Percentiles rank a stretch among this genome's conserved stretches.
These are phyloP conservation scores for Zangia roseola DNA, from an alignment of 768 basidiomycete species.

Conservation along the genomic window DNA sequence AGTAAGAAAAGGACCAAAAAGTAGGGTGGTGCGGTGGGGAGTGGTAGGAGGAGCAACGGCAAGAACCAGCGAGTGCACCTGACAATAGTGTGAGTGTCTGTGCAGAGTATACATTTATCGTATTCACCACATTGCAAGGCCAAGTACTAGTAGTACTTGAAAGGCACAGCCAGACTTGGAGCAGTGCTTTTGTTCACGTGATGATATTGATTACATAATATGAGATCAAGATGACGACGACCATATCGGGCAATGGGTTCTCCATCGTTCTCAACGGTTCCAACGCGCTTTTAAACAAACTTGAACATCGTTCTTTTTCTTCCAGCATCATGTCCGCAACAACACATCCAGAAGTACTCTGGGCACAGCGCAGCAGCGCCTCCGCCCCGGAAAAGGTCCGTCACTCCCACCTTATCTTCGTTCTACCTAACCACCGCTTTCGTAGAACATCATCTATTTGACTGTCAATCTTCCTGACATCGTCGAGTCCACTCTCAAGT, in stretches of 20 bases:
- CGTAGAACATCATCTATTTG: slow-evolving; percentile 81
- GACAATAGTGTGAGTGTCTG: background rate
- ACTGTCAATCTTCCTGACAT: slow-evolving; percentile 85
- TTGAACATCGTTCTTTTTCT: background rate
- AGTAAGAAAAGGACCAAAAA: slow-evolving; percentile 77
- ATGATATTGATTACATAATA: background rate
- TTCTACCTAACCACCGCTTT: background rate
- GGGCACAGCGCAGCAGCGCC: slow-evolving; percentile 89
- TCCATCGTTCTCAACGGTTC: slow-evolving; percentile 33
- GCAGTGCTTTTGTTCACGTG: background rate
- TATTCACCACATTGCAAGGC: slow-evolving; percentile 56
- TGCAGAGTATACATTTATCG: background rate
- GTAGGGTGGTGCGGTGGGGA: slow-evolving; percentile 79
- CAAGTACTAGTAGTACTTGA: no score
- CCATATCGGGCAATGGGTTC: slow-evolving; percentile 26
- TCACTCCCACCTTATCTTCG: slow-evolving; percentile 6
- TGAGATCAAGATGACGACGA: background rate
- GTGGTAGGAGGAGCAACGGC: slow-evolving; percentile 69
- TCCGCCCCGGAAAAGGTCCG: slow-evolving; percentile 63
- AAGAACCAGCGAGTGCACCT: slow-evolving; percentile 90
- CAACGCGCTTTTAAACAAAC: slow-evolving; percentile 15
- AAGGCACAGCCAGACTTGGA: no score
- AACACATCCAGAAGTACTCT: slow-evolving; percentile 83
- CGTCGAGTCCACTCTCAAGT: slow-evolving; percentile 53
- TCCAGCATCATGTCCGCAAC: slow-evolving; percentile 26